Percentiles rank a stretch among this genome's conserved stretches.
Conservation (phyloP, 2,329 filamentous ascomycete genomes). For the Colletotrichum sp. region DNA sequence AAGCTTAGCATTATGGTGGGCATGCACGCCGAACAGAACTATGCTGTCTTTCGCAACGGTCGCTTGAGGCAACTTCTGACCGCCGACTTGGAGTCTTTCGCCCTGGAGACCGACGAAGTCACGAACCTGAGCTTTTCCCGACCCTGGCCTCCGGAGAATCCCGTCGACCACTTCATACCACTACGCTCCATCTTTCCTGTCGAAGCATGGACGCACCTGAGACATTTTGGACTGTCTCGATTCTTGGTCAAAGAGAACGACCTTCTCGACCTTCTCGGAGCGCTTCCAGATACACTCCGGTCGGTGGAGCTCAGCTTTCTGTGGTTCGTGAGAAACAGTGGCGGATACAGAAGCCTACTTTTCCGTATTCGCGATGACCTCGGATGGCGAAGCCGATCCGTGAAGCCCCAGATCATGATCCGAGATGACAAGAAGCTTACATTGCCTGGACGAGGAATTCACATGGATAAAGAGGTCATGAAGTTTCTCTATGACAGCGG, state of each 20-base stretch:
- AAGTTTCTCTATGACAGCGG: conserved; percentile 28
- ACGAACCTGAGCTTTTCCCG: neutral
- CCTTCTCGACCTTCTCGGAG: conserved; percentile 29
- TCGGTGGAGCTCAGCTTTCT: conserved; percentile 38
- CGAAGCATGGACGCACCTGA: conserved; percentile 29
- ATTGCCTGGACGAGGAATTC: neutral
- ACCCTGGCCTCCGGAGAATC: neutral
- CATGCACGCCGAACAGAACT: neutral
- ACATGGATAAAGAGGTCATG: conserved; percentile 8
- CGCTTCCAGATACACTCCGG: conserved; percentile 30
- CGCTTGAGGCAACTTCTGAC: conserved; percentile 23
- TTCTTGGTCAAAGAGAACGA: conserved; percentile 29
- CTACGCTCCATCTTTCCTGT: conserved; percentile 34
- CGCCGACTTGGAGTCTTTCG: conserved; percentile 26
- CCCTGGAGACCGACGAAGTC: conserved; percentile 24
- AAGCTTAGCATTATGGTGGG: conserved; percentile 27
- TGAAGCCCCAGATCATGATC: neutral
- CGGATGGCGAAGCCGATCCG: conserved; percentile 16
- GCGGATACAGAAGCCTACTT: conserved; percentile 20
- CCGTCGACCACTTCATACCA: conserved; percentile 11
- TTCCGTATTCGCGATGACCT: conserved; percentile 25
- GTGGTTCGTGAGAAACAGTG: conserved; percentile 23
- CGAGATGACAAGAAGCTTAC: neutral
- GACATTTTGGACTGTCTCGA: conserved; percentile 33
- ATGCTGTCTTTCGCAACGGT: conserved; percentile 19